phyloP scores from a whole-genome alignment of 169 alveolate genomes.

The Condylostoma magnum region DNA sequence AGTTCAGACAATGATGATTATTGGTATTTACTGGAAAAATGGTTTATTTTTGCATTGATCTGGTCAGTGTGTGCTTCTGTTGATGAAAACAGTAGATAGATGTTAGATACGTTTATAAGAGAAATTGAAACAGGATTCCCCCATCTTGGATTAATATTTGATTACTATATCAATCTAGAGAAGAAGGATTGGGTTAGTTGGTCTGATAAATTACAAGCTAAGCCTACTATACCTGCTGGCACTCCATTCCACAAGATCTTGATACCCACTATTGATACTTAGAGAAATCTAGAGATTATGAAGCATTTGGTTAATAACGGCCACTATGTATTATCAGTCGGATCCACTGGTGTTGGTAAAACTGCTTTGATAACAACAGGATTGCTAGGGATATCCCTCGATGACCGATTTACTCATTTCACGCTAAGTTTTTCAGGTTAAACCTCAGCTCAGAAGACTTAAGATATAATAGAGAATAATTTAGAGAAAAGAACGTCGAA shows the following conservation, averaged over 20 bases:
- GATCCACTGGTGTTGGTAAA: conserved; percentile 95
- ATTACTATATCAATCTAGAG: conserved; percentile 85
- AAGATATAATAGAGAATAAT: conserved; percentile 88
- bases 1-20: conserved; percentile 58
- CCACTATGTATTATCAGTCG: conserved; percentile 82
- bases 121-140: conserved; percentile 89
- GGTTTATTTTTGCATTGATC: conserved; percentile 84
- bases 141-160: conserved; percentile 86
- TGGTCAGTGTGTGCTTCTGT: conserved; percentile 94
- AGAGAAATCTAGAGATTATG: conserved; percentile 77
- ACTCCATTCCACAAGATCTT: conserved; percentile 85
- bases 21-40: conserved; percentile 63
- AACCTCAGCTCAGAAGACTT: conserved; percentile 85
- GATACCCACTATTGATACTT: conserved; percentile 93
- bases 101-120: conserved; percentile 76
- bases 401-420: conserved; percentile 61
- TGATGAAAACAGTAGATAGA: conserved; percentile 82
- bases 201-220: conserved; percentile 73
- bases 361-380: conserved; percentile 86
- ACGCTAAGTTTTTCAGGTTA: conserved; percentile 92
- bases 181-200: conserved; percentile 88
- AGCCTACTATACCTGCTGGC: conserved; percentile 71
- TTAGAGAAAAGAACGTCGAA: conserved; percentile 89
- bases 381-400: conserved; percentile 60
- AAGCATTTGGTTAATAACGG: conserved; percentile 71